Conservation (phyloP, 441 rosid genomes). For the Bruguiera hainesii region DNA sequence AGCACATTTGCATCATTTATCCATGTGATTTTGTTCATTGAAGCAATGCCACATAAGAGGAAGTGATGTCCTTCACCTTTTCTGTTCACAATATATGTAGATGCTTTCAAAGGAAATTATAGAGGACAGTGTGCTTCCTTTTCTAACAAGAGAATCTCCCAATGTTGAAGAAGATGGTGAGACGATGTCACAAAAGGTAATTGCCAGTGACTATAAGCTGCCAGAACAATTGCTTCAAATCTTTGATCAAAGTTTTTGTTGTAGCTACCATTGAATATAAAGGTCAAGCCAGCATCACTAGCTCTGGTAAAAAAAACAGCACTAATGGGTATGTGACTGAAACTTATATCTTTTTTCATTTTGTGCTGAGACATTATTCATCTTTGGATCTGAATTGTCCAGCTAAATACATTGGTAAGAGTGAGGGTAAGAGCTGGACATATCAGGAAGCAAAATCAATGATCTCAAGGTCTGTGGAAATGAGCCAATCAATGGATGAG, state of each 20-base stretch:
- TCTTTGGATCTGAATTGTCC: conserved; percentile 29
- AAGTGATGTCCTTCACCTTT: conserved; percentile 12
- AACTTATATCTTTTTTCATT: conserved; percentile 19
- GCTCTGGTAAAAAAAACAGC: conserved; percentile 84
- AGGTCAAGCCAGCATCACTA: conserved; percentile 75
- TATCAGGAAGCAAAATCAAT: conserved; percentile 68
- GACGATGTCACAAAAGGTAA: conserved; percentile 57
- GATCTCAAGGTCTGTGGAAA: conserved; percentile 72
- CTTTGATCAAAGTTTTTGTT: conserved; percentile 19
- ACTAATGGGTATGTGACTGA: conserved; percentile 63
- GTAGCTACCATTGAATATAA: conserved; percentile 78
- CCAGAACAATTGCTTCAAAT: conserved; percentile 16
- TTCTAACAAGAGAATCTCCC: conserved; percentile 62
- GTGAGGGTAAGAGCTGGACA: conserved; percentile 85
- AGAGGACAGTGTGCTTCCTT: conserved; percentile 78
- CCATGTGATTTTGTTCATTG: conserved; percentile 2
- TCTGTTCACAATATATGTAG: conserved; percentile 36
- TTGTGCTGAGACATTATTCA: conserved; percentile 5
- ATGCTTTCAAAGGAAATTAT: conserved; percentile 93
- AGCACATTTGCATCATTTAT: conserved; percentile 5
- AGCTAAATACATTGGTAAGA: conserved; percentile 94
- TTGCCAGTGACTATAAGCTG: conserved; percentile 16
- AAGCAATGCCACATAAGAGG: conserved; percentile 1
- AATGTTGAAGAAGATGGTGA: conserved; percentile 46
- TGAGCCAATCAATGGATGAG: conserved; percentile 68